Evolutionary conservation across 2,329 filamentous ascomycete species (phyloP), one percentile per base, ranked within the genome.

Genomic region (Penicillium vulpinum): DNA sequence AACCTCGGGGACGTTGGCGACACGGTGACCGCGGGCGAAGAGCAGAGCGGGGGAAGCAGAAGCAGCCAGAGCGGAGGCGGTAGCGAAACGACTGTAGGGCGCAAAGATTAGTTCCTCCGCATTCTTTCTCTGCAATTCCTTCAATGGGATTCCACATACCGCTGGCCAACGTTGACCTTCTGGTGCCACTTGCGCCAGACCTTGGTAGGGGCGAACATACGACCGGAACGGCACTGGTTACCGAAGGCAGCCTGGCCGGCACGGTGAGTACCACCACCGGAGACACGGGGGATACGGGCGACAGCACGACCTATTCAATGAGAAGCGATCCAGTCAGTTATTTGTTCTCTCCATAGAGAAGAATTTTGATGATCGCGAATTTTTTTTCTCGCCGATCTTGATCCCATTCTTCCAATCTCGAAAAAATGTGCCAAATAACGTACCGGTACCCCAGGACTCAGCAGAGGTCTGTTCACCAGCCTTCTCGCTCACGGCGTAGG

Each of bases 101-200:
- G 38, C 11, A 7, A 60, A 24, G 29, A 51, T 63, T 45, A 62
- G 59, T 57, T 56, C 48, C 31, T 54, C 62, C 6, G 22, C 39
- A 51, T 21, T 46, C 35, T 43, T 51, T 38, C 31, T 35, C 31
- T 21, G 26, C 43, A 26, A 48, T 40, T 48, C 21, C 10, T 31
- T 15, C 16, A 18, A 54, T n/a, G 7, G 43, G 33, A 24, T 48
- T 48, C 28, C 28, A 51, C 86, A 81, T 78, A 92, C 91, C 94
- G 96, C 88, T 99, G 94, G 81, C 90, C 90, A 81, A 95, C 87
- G 87, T 96, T 96, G 88, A 99, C 87, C 92, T 97, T 97, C 86
- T 97, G 87, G 87, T 99, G 94, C 95, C 94, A 99, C 86, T 96
- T 97, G 81, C 94, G 88, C 95, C 94, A 99, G 84, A 96, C 90